Base-by-base conservation (phyloP, 805 yeast genomes). In the Maudiozyma barnettii region DNA sequence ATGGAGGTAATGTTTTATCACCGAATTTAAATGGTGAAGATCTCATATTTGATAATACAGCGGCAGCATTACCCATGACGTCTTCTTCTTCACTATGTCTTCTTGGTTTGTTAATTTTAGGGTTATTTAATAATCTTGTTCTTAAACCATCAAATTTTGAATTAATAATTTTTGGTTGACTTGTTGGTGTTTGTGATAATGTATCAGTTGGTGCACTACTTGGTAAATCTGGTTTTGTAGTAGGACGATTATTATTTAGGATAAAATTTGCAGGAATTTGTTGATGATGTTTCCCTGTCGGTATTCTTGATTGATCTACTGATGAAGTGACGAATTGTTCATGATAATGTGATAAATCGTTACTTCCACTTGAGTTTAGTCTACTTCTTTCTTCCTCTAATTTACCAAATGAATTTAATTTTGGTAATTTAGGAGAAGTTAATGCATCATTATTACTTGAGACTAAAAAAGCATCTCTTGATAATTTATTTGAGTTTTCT, bases 61-160 rank as follows among this genome's bases (percentile, higher is more conserved):
- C 64, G 4, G 66, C 68, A 1, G 68, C 68, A 18, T 55, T 54
- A 16, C 61, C 67, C 43, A 60, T 48, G 41, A 61, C 65, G 16
- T 57, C 60, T 31, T 51, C 55, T 3, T 52, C 44, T 1, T 31
- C 30, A 18, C 20, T n/a, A 13, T 39, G 30, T 30, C 26, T 31
- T 22, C 33, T 42, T 23, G 20, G 19, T 37, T 16, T 13, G 9
- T 10, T 6, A 10, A 9, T 19, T 43, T 54, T 50, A 18, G 66
- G 64, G 42, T 56, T 59, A 35, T 55, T 47, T 12, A 64, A 44
- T 20, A 63, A 46, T 36, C 66, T 50, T n/a, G 59, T 51, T 41
- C 65, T 48, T 19, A 64, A 47, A 10, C 54, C 66, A 42, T 63
- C 65, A 19, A 64, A 51, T 48, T 58, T 64, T 12, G 68, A 59